phyloP scores from a whole-genome alignment of 192 early-diverging fungal species.

The Paraglomus brasilianum region DNA sequence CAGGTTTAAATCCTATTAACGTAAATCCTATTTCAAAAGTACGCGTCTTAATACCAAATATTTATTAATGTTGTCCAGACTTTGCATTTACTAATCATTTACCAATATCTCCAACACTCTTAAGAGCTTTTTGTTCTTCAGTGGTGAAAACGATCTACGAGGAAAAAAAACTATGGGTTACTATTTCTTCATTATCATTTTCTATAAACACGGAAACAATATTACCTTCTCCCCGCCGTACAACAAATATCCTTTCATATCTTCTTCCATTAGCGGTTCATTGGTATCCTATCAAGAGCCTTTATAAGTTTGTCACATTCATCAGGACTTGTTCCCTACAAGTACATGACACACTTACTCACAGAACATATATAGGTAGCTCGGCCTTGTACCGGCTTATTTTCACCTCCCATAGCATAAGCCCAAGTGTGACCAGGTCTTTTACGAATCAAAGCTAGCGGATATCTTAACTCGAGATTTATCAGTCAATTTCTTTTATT shows the following conservation, averaged over 20 bases:
- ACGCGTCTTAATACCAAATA: constrained; percentile 28
- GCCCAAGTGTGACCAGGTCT: constrained; percentile 41
- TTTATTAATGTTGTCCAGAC: too few species aligned
- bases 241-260: constrained; percentile 67
- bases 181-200: background rate
- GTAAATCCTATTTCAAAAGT: constrained; percentile 46
- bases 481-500: constrained; percentile 16
- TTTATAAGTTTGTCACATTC: constrained; percentile 5
- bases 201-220: background rate
- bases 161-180: background rate
- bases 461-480: background rate
- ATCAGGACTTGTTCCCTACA: background rate
- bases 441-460: constrained; percentile 19
- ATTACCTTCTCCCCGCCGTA: constrained; percentile 68
- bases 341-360: constrained; percentile 19
- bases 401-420: constrained; percentile 48
- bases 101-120: constrained; percentile 63
- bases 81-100: constrained; percentile 18
- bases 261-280: constrained; percentile 46
- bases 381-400: constrained; percentile 54
- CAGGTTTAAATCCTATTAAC: constrained; percentile 73
- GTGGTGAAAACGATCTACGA: constrained; percentile 67
- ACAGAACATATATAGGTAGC: constrained; percentile 66
- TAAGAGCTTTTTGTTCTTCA: constrained; percentile 63
- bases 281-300: constrained; percentile 44